A percentile compares a stretch with the other conserved stretches of the same genome.
Evolutionary conservation across 129 eudicot species (phyloP).

Genomic region (Pittosporum tobira): DNA sequence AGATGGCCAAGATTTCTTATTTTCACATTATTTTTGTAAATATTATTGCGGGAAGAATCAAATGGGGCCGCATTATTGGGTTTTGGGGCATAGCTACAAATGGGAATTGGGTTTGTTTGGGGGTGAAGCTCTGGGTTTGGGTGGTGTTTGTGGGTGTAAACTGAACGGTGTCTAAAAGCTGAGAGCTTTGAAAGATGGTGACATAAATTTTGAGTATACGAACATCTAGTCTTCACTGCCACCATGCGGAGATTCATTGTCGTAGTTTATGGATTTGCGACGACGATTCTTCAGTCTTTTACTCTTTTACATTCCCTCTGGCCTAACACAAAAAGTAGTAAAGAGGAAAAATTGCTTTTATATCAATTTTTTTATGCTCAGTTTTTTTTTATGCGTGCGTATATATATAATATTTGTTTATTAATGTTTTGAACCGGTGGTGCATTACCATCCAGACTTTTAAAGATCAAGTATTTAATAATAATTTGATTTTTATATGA

Average conservation of each 20-base stretch:
- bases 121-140: background rate
- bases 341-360: too few species aligned
- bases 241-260: background rate
- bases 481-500: too few species aligned
- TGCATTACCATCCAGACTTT: too few species aligned
- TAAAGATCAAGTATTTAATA: too few species aligned
- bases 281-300: too few species aligned
- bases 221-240: background rate
- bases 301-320: too few species aligned
- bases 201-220: background rate
- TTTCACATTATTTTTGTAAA: conserved; percentile 6
- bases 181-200: background rate
- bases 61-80: background rate
- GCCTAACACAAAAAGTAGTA: too few species aligned
- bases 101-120: background rate
- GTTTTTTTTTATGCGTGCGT: too few species aligned
- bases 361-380: too few species aligned
- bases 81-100: background rate
- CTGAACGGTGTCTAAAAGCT: background rate
- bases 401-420: too few species aligned
- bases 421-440: too few species aligned
- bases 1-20: conserved; percentile 20
- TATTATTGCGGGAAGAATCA: background rate
- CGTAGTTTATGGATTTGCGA: too few species aligned
- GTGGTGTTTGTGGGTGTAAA: background rate